phyloP scores from a whole-genome alignment of 805 yeast species.

The Yamadazyma scolyti region DNA sequence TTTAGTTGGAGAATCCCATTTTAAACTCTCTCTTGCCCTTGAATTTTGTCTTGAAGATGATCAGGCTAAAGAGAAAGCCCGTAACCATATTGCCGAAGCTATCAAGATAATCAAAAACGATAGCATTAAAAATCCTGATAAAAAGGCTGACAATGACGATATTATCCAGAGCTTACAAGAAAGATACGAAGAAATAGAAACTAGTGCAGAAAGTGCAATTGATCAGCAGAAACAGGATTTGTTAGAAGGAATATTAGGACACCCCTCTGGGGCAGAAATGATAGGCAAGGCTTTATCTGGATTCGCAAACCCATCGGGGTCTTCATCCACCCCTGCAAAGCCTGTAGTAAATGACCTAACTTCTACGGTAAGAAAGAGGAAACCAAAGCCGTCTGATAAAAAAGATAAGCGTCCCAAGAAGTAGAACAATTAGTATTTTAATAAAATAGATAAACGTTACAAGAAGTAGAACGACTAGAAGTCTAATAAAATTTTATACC shows the following conservation, averaged over 20 bases:
- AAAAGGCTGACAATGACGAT: slow-evolving; percentile 42
- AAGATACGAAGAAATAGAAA: slow-evolving; percentile 52
- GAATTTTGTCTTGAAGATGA: slow-evolving; percentile 65
- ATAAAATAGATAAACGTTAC: too few relatives aligned
- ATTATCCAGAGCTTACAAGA: slow-evolving; percentile 54
- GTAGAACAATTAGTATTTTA: too few relatives aligned
- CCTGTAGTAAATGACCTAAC: slow-evolving; percentile 56
- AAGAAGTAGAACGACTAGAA: too few relatives aligned
- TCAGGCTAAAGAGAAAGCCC: slow-evolving; percentile 45
- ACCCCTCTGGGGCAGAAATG: slow-evolving; percentile 17
- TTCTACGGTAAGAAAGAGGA: slow-evolving; percentile 58
- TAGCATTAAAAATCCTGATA: slow-evolving; percentile 28
- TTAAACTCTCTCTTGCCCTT: slow-evolving; percentile 72
- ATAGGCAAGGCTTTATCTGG: slow-evolving; percentile 4
- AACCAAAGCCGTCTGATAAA: slow-evolving; percentile 12
- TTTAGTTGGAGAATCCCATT: slow-evolving; percentile 72
- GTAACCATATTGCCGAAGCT: slow-evolving; percentile 53
- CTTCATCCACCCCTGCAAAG: too few relatives aligned
- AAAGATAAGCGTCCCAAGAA: slow-evolving; percentile 6
- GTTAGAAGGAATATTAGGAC: slow-evolving; percentile 55
- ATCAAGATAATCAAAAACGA: slow-evolving; percentile 41
- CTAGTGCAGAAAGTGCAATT: slow-evolving; percentile 47
- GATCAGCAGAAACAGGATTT: slow-evolving; percentile 50
- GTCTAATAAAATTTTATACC: too few relatives aligned
- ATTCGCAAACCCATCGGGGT: too few relatives aligned